Conservation (phyloP, 2,329 filamentous ascomycete genomes). For the Phialocephala sp. region DNA sequence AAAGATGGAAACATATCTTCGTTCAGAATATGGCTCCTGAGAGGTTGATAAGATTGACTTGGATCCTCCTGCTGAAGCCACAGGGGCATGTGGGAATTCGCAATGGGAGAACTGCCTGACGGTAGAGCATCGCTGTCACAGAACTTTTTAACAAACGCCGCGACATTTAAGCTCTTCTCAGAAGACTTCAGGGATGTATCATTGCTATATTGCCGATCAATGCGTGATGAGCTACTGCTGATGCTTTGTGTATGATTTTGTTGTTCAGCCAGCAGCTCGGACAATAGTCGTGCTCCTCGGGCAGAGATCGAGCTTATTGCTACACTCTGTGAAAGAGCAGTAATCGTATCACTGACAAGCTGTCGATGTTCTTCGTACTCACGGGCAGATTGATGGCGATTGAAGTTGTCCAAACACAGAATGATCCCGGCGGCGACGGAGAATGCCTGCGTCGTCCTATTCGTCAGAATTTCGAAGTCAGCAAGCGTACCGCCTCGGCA, state of each 20-base stretch:
- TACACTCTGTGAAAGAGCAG: constrained; percentile 41
- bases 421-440: constrained; percentile 39
- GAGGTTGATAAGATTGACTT: not conserved
- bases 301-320: constrained; percentile 47
- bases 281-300: constrained; percentile 47
- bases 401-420: constrained; percentile 42
- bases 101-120: constrained; percentile 23
- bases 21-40: not conserved
- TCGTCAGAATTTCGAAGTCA: too few species aligned
- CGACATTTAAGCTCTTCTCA: constrained; percentile 38
- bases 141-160: constrained; percentile 41
- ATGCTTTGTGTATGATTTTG: constrained; percentile 17
- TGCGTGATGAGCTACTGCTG: not conserved
- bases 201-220: not conserved
- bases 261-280: constrained; percentile 41
- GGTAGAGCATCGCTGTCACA: constrained; percentile 33
- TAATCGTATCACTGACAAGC: constrained; percentile 44
- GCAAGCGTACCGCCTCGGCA: too few species aligned
- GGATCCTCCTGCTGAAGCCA: constrained; percentile 27
- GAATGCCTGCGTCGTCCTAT: constrained; percentile 30
- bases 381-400: constrained; percentile 33
- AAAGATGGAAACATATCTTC: not conserved
- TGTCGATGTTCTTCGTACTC: constrained; percentile 43
- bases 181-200: constrained; percentile 15
- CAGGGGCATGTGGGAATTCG: constrained; percentile 23